These are phyloP conservation scores for Globisporangium megalacanthum DNA, from an alignment of 352 stramenopile species.

Conservation along the genomic window DNA sequence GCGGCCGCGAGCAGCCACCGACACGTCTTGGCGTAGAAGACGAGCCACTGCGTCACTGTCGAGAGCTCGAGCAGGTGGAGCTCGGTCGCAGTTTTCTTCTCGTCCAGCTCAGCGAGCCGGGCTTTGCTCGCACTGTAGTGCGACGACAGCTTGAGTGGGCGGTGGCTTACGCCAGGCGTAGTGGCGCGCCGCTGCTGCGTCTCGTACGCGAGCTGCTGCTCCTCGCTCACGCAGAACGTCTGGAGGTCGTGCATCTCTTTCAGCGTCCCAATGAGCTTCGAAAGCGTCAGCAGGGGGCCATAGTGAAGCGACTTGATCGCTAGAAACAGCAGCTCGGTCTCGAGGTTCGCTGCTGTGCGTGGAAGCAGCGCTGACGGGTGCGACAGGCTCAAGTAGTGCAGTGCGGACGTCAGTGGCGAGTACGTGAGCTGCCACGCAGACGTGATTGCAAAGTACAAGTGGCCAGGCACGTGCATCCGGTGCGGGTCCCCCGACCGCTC, in stretches of 20 bases:
- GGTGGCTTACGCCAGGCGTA: conserved; percentile 3
- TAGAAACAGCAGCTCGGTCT: conserved; percentile 64
- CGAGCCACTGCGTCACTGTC: conserved; percentile 50
- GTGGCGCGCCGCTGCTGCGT: conserved; percentile 13
- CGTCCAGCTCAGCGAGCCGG: conserved; percentile 40
- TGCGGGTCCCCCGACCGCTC: conserved; percentile 44
- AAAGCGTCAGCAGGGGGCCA: conserved; percentile 51
- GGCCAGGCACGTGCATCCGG: conserved; percentile 46
- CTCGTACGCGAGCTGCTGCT: conserved; percentile 40
- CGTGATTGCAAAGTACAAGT: conserved; percentile 63
- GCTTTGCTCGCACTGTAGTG: conserved; percentile 60
- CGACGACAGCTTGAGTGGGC: conserved; percentile 34
- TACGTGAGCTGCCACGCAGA: conserved; percentile 35
- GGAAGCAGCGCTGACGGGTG: conserved; percentile 55
- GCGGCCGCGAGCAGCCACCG: conserved; percentile 46
- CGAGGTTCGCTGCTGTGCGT: conserved; percentile 35
- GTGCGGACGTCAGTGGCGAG: conserved; percentile 13
- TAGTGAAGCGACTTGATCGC: conserved; percentile 62
- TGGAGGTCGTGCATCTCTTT: conserved; percentile 61
- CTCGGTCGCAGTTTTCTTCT: conserved; percentile 44
- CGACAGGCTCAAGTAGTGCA: conserved; percentile 36
- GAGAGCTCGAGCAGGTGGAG: conserved; percentile 46
- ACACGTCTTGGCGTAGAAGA: conserved; percentile 48
- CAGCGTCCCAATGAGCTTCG: conserved; percentile 37
- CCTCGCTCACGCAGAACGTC: conserved; percentile 58